Conservation (phyloP, 1,139 yeast genomes). For the Lodderomyces jiufengensis region DNA sequence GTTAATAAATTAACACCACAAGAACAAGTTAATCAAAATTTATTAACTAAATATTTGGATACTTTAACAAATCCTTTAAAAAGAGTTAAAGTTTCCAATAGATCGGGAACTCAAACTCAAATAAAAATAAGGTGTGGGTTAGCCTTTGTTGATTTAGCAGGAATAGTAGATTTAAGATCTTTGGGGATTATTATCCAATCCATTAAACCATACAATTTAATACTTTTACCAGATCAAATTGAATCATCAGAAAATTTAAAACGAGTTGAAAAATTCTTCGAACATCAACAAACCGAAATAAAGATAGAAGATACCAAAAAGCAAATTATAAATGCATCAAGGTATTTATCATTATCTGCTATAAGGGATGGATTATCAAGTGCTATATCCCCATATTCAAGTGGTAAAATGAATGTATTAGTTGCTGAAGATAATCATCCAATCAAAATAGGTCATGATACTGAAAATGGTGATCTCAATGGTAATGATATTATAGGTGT, state of each 20-base stretch:
- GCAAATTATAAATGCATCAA: constrained; percentile 22
- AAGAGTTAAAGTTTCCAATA: constrained; percentile 23
- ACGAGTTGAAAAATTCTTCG: constrained; percentile 27
- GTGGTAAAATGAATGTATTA: constrained; percentile 27
- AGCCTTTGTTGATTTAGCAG: constrained; percentile 78
- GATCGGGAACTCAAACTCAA: constrained; percentile 22
- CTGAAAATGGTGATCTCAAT: constrained; percentile 21
- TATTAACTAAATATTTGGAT: constrained; percentile 49
- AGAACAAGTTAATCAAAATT: constrained; percentile 40
- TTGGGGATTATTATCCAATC: constrained; percentile 74
- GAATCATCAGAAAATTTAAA: constrained; percentile 22
- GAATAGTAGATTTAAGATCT: constrained; percentile 82
- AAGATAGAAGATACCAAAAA: constrained; percentile 22
- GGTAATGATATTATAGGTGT: constrained; percentile 24
- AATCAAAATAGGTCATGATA: constrained; percentile 51
- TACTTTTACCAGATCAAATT: constrained; percentile 49
- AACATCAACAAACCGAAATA: constrained; percentile 31
- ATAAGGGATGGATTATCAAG: constrained; percentile 31
- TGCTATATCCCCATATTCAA: constrained; percentile 16
- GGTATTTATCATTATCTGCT: constrained; percentile 31
- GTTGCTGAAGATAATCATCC: constrained; percentile 38
- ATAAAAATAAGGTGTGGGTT: constrained; percentile 65
- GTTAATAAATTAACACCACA: constrained; percentile 41
- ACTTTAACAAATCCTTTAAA: constrained; percentile 57
- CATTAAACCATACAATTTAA: constrained; percentile 72